Evolutionary conservation across 495 filamentous ascomycete genomes (phyloP).

Genomic region (Tuber microsphaerosporum): DNA sequence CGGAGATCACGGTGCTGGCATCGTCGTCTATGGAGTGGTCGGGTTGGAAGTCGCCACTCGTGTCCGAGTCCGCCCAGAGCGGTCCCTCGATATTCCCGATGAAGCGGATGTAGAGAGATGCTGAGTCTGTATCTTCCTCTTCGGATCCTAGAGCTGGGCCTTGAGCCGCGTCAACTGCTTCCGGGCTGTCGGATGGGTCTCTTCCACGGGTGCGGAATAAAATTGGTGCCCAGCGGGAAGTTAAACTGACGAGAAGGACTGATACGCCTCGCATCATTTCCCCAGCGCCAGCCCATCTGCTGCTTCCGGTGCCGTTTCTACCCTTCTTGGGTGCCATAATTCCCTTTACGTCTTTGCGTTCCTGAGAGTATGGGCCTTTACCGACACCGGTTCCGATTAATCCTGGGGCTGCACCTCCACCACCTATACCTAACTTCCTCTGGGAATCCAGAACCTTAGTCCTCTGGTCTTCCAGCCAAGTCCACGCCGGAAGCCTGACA

Average conservation of each 20-base stretch:
- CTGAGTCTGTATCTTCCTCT: conserved; percentile 10
- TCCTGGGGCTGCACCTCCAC: conserved; percentile 43
- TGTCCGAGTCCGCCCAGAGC: conserved; percentile 25
- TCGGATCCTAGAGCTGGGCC: conserved; percentile 9
- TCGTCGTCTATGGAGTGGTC: conserved; percentile 46
- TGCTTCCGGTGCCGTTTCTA: conserved; percentile 30
- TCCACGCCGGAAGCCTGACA: conserved; percentile 68
- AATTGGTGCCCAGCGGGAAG: conserved; percentile 19
- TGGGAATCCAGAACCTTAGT: conserved; percentile 54
- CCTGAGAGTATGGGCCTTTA: conserved; percentile 35
- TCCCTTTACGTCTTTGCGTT: conserved; percentile 67
- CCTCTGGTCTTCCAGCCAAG: conserved; percentile 87
- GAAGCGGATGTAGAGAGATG: conserved; percentile 18
- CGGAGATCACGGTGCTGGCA: conserved; percentile 41
- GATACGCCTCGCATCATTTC: conserved; percentile 35
- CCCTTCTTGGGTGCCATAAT: conserved; percentile 58
- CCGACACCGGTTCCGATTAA: conserved; percentile 41
- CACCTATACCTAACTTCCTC: conserved; percentile 47
- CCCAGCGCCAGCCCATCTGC: conserved; percentile 33
- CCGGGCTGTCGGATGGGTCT: neutral
- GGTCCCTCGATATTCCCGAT: conserved; percentile 8
- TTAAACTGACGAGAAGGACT: conserved; percentile 26
- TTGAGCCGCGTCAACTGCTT: conserved; percentile 7
- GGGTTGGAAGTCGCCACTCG: conserved; percentile 35
- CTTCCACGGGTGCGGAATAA: conserved; percentile 14